phyloP scores from a whole-genome alignment of 176 grass and related monocot species.

The Chrysopogon serrulatus region DNA sequence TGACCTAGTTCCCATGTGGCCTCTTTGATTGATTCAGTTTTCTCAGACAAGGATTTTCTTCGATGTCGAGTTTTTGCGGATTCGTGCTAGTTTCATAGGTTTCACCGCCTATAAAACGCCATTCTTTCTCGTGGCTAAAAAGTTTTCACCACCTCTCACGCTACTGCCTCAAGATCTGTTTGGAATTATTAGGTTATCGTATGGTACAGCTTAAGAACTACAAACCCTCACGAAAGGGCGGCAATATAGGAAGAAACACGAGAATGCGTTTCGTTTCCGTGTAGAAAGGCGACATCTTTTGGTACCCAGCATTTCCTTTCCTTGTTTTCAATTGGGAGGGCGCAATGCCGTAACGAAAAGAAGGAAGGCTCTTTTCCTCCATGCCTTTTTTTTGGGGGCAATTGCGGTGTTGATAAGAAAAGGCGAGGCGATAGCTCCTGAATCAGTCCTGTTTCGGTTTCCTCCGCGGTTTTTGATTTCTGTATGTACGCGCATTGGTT shows the following conservation, averaged over 20 bases:
- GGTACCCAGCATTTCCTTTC: not conserved
- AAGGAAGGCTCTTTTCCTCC: too few species aligned
- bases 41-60: not conserved
- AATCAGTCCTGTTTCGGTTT: not conserved
- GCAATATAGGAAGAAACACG: not conserved
- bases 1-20: not conserved
- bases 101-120: not conserved
- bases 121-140: not conserved
- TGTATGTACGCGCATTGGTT: not conserved
- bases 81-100: not conserved
- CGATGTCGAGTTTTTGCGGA: not conserved
- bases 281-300: not conserved
- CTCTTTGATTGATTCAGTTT: not conserved
- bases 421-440: not conserved
- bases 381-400: not conserved
- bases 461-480: not conserved
- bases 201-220: not conserved
- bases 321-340: not conserved
- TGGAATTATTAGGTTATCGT: not conserved
- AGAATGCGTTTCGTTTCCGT: not conserved
- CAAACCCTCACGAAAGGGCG: not conserved
- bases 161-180: not conserved
- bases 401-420: not conserved
- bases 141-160: not conserved
- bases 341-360: not conserved